These are phyloP conservation scores for Chlorella variabilis DNA, from an alignment of 163 green algal genomes.

Conservation along the genomic window DNA sequence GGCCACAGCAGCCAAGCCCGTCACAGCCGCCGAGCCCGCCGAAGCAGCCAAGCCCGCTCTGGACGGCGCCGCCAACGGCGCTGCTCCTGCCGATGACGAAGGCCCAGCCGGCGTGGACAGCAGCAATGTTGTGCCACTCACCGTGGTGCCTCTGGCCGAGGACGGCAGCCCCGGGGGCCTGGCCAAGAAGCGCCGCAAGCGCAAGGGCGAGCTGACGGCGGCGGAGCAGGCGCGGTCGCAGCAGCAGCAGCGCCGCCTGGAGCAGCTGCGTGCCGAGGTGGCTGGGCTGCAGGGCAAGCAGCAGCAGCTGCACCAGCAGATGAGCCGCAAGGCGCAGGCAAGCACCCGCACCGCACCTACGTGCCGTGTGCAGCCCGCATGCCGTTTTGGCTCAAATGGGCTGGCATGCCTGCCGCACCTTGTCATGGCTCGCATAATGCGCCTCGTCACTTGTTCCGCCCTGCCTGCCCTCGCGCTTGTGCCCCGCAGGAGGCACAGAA, in stretches of 20 bases:
- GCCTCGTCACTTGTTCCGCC: no score
- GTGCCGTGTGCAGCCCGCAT: no score
- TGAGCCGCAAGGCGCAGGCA: conserved; percentile 7
- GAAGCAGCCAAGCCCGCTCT: background rate
- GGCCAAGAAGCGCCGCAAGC: background rate
- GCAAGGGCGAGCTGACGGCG: background rate
- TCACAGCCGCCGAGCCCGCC: background rate
- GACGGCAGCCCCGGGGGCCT: background rate
- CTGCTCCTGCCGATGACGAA: background rate
- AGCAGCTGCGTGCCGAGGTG: conserved; percentile 8
- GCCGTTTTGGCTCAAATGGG: no score
- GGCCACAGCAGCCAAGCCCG: background rate
- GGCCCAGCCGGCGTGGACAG: background rate
- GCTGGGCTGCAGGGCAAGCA: conserved; percentile 3
- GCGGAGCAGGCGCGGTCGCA: background rate
- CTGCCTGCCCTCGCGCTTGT: no score
- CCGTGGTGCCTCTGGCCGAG: background rate
- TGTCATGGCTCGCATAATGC: no score
- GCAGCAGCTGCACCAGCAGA: conserved; percentile 11
- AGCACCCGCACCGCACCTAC: no score
- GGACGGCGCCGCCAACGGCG: background rate
- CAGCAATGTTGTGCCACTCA: conserved; percentile 1
- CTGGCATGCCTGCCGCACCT: no score
- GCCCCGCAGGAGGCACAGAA: conserved; percentile 11
- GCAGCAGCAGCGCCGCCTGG: background rate